Evolutionary conservation across 1,284 basidiomycete species (phyloP), one percentile per base, ranked within the genome.

Genomic region (Dichomitus squalens): DNA sequence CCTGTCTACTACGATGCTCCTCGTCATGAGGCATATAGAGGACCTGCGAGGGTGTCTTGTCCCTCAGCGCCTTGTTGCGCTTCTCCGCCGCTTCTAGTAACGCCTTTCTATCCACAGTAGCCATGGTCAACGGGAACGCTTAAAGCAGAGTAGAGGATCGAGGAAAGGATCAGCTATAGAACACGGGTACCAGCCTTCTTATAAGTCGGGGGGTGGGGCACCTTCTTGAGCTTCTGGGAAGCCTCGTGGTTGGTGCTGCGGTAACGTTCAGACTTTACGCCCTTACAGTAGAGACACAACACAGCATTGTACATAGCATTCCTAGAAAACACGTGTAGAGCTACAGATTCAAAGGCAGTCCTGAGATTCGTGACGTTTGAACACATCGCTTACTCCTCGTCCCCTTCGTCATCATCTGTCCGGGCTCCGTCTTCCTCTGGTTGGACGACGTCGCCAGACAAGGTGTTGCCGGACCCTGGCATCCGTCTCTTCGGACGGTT

Each of bases 381-480:
- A 4, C 34, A 40, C 47, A 7, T 31, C 44, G 16, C 33, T 23
- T 49, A 55, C 14, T 64, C 56, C n/a, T 68, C 61, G 25, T 63
- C 59, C 20, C 60, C 64, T 9, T 61, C 55, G 14, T 47, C 53
- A 18, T 48, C 52, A 18, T 53, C 33, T 14, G 29, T 27, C 51
- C 18, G 34, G n/a, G 35, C n/a, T 20, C 16, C 29, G 9, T 49
- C 55, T 4, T 63, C 57, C 9, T 62, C 63, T 7, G 38, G 44
- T 7, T 55, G 49, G 3, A 58, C 21, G 12, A 52, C 53, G 8
- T 57, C 49, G 8, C 58, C 65, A 7, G 57, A 59, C 7, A 67
- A 55, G 0, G 62, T 68, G 43, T 62, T 60, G 7, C 67, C 68
- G 14, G 65, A 59, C 3, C 67, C 66, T n/a, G 63, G 63, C 65